Evolutionary conservation across 2,329 filamentous ascomycete genomes (phyloP).

Genomic region (Chrysoporthe deuterocubensis): DNA sequence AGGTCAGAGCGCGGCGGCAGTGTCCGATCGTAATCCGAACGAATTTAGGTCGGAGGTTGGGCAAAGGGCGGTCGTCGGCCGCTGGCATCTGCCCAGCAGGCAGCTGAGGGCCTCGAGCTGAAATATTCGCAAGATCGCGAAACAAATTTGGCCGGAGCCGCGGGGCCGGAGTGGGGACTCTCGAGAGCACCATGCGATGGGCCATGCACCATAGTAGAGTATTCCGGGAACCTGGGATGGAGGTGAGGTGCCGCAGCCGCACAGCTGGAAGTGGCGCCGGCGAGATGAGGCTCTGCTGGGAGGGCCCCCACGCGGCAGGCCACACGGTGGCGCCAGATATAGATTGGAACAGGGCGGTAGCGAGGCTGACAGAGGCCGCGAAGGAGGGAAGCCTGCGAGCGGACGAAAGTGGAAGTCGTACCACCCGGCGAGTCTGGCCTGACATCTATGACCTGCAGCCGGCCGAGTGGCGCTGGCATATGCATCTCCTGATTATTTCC

Average conservation of each 20-base stretch:
- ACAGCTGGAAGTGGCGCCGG: neutral
- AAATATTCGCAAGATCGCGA: constrained; percentile 20
- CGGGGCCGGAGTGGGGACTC: constrained; percentile 9
- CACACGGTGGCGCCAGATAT: constrained; percentile 4
- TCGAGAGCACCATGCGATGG: neutral
- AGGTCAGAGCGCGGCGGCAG: neutral
- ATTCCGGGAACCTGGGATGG: neutral
- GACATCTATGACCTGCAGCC: constrained; percentile 8
- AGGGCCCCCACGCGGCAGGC: constrained; percentile 6
- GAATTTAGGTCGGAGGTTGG: constrained; percentile 8
- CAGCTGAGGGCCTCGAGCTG: constrained; percentile 11
- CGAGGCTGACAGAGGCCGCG: neutral
- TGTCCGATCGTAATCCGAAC: constrained; percentile 7
- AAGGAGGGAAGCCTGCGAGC: neutral
- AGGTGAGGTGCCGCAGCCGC: constrained; percentile 1
- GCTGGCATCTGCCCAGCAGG: neutral
- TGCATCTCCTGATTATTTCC: constrained; percentile 6
- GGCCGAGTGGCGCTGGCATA: neutral
- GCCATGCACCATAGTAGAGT: neutral
- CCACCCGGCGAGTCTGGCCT: constrained; percentile 6
- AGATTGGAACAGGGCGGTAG: neutral
- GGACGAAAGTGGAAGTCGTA: constrained; percentile 6
- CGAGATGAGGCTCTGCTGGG: constrained; percentile 8
- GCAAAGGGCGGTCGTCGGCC: neutral
- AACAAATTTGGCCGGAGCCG: constrained; percentile 6